phyloP scores from a whole-genome alignment of 768 basidiomycete genomes.

The Leccinum rimulosum region DNA sequence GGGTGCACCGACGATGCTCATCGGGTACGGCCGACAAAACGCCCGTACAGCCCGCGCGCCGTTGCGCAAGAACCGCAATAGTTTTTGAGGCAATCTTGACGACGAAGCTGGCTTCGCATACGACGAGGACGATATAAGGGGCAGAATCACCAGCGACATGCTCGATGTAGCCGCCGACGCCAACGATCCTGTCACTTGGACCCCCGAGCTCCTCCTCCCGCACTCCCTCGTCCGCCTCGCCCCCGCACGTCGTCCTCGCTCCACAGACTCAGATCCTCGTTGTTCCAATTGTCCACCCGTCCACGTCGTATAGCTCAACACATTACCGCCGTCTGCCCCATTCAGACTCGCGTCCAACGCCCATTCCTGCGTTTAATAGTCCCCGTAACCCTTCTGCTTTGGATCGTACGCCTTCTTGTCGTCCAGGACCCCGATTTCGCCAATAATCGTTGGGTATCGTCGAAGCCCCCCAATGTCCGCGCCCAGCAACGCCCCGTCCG shows the following conservation, averaged over 20 bases:
- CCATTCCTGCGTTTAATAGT: slow-evolving; percentile 73
- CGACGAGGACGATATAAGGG: slow-evolving; percentile 11
- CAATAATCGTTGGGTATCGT: slow-evolving; percentile 83
- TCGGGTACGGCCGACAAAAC: slow-evolving; percentile 82
- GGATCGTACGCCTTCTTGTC: slow-evolving; percentile 74
- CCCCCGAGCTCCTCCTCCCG: background rate
- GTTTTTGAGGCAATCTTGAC: slow-evolving; percentile 4
- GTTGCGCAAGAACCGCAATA: slow-evolving; percentile 68
- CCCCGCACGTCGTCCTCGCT: slow-evolving; percentile 61
- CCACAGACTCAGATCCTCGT: slow-evolving; percentile 93
- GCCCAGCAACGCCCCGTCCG: slow-evolving; percentile 66
- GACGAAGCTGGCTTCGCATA: background rate
- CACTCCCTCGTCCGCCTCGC: background rate
- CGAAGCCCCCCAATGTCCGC: slow-evolving; percentile 12
- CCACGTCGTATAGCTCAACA: slow-evolving; percentile 83
- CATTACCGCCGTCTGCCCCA: slow-evolving; percentile 73
- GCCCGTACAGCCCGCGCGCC: slow-evolving; percentile 84
- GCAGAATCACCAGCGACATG: slow-evolving; percentile 20
- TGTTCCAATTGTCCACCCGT: slow-evolving; percentile 97
- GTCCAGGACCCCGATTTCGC: slow-evolving; percentile 97
- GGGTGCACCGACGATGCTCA: slow-evolving; percentile 67
- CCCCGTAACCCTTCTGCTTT: slow-evolving; percentile 49
- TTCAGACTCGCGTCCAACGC: slow-evolving; percentile 87
- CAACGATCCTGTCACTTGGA: background rate
- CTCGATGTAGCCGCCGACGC: slow-evolving; percentile 16